Percentiles rank a stretch among this genome's conserved stretches.
These are phyloP conservation scores for Pelargonium cotyledonis DNA, from an alignment of 441 rosid genomes.

Conservation along the genomic window DNA sequence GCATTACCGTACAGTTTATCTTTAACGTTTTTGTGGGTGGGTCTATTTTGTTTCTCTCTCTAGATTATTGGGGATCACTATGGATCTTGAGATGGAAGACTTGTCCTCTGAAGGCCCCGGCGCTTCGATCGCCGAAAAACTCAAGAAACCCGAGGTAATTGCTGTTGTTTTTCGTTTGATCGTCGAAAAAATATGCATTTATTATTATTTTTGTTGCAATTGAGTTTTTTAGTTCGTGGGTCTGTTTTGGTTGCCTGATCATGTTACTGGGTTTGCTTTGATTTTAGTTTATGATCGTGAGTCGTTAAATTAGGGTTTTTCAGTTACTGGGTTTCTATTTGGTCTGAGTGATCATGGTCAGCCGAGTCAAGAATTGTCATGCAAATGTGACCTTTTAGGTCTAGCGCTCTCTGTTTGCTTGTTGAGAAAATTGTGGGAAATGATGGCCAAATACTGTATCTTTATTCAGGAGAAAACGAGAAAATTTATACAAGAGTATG, in stretches of 20 bases:
- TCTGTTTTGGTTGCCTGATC: neutral
- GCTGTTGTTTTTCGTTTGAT: neutral
- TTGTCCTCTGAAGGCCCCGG: neutral
- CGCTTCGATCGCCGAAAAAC: neutral
- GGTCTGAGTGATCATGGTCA: neutral
- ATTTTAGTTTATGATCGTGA: neutral
- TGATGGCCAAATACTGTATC: neutral
- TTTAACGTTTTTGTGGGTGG: neutral
- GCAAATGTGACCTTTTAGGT: neutral
- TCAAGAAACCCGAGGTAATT: neutral
- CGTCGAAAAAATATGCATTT: neutral
- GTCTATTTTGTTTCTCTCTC: conserved; percentile 2
- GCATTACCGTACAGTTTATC: neutral
- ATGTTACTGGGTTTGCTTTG: neutral
- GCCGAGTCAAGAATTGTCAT: neutral
- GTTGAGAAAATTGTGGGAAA: neutral
- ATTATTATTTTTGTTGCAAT: too few species aligned
- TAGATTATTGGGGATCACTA: neutral
- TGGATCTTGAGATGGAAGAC: conserved; percentile 1
- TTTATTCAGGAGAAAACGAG: neutral
- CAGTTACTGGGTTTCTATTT: neutral
- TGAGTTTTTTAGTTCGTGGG: neutral
- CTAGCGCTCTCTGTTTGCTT: neutral
- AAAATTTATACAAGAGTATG: neutral
- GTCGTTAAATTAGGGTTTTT: neutral